phyloP scores from a whole-genome alignment of 768 basidiomycete genomes.

The Mycena filopes region DNA sequence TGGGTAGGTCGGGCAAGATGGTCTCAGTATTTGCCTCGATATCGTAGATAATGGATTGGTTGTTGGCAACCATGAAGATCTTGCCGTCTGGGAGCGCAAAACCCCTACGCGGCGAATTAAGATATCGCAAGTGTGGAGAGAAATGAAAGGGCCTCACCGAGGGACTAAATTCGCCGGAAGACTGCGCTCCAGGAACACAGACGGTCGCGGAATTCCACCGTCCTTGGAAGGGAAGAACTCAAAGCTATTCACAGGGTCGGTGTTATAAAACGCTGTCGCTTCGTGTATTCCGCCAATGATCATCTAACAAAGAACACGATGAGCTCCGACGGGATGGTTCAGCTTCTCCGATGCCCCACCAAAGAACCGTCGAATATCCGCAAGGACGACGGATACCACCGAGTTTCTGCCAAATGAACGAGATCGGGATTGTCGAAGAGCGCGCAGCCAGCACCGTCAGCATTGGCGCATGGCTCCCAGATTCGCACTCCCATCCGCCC shows the following conservation, averaged over 20 bases:
- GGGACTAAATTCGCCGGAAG: conserved; percentile 66
- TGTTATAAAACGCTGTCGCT: conserved; percentile 41
- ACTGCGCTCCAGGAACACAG: conserved; percentile 51
- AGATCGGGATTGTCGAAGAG: not conserved
- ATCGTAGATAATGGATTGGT: conserved; percentile 49
- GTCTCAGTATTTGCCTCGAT: conserved; percentile 42
- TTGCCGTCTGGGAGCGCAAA: conserved; percentile 62
- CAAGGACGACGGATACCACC: conserved; percentile 45
- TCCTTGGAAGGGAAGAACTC: conserved; percentile 48
- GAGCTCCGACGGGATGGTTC: conserved; percentile 31
- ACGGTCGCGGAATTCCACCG: conserved; percentile 42
- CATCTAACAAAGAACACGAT: conserved; percentile 42
- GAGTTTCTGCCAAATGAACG: conserved; percentile 31
- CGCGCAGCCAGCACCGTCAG: conserved; percentile 37
- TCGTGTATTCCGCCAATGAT: conserved; percentile 40
- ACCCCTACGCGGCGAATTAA: conserved; percentile 51
- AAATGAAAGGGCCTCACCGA: conserved; percentile 51
- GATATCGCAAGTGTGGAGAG: conserved; percentile 40
- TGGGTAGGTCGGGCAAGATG: conserved; percentile 40
- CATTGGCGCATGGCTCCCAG: conserved; percentile 6
- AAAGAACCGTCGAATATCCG: conserved; percentile 43
- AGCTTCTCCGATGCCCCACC: conserved; percentile 2
- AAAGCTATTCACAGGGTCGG: conserved; percentile 41
- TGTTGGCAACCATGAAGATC: conserved; percentile 50
- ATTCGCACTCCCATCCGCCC: conserved; percentile 38